phyloP scores from a whole-genome alignment of 1,284 basidiomycete genomes.

The Takashimella tepidaria region DNA sequence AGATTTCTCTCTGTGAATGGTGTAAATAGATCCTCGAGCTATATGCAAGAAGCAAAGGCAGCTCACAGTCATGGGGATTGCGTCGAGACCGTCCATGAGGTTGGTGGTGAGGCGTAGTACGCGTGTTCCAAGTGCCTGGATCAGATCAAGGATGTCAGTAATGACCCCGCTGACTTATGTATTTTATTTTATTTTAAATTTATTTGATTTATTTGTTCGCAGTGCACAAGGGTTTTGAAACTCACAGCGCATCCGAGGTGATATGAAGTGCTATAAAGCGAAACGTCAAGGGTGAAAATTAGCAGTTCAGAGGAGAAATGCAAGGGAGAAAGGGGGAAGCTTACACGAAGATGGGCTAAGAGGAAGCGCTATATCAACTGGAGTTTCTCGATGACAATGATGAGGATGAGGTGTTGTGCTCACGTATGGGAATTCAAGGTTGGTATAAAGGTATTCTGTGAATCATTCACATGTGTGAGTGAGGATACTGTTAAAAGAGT shows the following conservation, averaged over 20 bases:
- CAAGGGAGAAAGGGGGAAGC: constrained; percentile 3
- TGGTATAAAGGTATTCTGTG: constrained; percentile 70
- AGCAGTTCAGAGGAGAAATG: constrained; percentile 59
- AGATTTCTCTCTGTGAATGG: constrained; percentile 60
- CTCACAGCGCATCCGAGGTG: constrained; percentile 43
- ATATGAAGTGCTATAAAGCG: constrained; percentile 57
- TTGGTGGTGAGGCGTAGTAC: constrained; percentile 77
- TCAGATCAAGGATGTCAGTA: too few relatives aligned
- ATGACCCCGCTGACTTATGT: too few relatives aligned
- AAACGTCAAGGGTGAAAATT: too few relatives aligned
- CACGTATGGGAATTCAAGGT: constrained; percentile 65
- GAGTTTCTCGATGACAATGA: not conserved
- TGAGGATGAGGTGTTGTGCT: constrained; percentile 15
- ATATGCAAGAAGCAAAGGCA: not conserved
- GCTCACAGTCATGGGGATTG: constrained; percentile 67
- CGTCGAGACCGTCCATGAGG: constrained; percentile 77
- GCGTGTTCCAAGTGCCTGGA: constrained; percentile 81
- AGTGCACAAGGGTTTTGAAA: too few relatives aligned
- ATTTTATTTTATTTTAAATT: too few relatives aligned
- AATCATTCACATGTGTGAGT: too few relatives aligned
- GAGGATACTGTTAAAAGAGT: too few relatives aligned
- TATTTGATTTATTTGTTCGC: too few relatives aligned
- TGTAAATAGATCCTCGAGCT: not conserved
- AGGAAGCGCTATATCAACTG: constrained; percentile 12
- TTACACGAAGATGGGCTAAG: constrained; percentile 47